Percentiles rank a stretch among this genome's conserved stretches.
Conservation (phyloP, 495 filamentous ascomycete genomes). For the Parmelia sp. region DNA sequence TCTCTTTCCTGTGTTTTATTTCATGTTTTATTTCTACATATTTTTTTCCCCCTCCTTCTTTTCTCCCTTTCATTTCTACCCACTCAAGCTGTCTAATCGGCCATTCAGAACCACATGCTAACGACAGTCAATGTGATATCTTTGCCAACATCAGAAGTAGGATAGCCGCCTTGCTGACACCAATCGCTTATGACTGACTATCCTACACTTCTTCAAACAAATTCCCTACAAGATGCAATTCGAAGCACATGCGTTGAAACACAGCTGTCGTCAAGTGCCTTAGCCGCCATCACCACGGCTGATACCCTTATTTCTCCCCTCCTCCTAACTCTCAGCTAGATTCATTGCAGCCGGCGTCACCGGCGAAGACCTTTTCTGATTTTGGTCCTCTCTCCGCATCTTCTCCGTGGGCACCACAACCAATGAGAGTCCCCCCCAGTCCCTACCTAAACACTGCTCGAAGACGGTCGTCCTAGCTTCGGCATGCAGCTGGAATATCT, state of each 20-base stretch:
- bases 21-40: no score
- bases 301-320: not conserved
- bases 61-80: no score
- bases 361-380: not conserved
- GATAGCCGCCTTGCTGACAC: not conserved
- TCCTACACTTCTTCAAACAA: not conserved
- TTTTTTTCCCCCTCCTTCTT: no score
- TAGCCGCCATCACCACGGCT: not conserved
- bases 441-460: not conserved
- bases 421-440: not conserved
- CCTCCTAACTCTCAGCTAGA: not conserved
- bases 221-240: not conserved
- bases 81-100: not conserved
- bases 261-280: not conserved
- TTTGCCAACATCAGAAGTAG: not conserved
- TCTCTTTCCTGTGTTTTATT: not conserved
- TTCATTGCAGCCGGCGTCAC: not conserved
- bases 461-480: not conserved
- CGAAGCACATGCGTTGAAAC: no score
- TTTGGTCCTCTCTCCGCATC: not conserved
- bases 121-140: not conserved
- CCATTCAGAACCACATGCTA: not conserved
- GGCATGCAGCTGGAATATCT: constrained; percentile 1
- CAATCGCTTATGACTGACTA: no score
- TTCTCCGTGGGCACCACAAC: not conserved